Percentiles rank a stretch among this genome's conserved stretches.
phyloP scores from a whole-genome alignment of 2,329 filamentous ascomycete species.

The Fusarium cyanostomum region DNA sequence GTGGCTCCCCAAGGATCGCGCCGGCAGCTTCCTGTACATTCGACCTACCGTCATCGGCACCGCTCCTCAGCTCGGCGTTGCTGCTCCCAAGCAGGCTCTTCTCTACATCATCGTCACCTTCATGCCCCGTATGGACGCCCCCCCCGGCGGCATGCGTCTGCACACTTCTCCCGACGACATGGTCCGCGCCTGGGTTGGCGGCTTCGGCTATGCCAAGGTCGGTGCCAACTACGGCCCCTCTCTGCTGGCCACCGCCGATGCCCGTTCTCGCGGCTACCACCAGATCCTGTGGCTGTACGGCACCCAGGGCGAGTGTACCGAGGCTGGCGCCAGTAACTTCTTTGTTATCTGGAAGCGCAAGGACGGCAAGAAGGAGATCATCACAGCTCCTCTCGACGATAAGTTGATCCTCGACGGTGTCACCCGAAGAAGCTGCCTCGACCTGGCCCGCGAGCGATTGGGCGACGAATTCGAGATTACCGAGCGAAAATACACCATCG shows the following conservation, averaged over 20 bases:
- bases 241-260: conserved; percentile 80
- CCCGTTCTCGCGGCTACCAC: conserved; percentile 76
- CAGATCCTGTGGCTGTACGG: conserved; percentile 97
- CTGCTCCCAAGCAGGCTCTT: conserved; percentile 81
- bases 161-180: conserved; percentile 83
- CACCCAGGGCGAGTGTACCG: conserved; percentile 79
- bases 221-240: conserved; percentile 93
- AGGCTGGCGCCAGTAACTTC: conserved; percentile 93
- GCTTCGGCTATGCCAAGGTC: conserved; percentile 91
- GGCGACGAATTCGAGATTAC: conserved; percentile 72
- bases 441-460: conserved; percentile 74
- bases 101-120: conserved; percentile 81
- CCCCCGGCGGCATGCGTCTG: conserved; percentile 71
- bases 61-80: conserved; percentile 81
- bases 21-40: conserved; percentile 82
- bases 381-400: conserved; percentile 85
- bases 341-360: conserved; percentile 78
- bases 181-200: conserved; percentile 91
- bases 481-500: conserved; percentile 84
- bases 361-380: conserved; percentile 67
- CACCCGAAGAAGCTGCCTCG: conserved; percentile 82
- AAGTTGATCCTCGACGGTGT: conserved; percentile 88
- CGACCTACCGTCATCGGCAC: conserved; percentile 89
- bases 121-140: conserved; percentile 66
- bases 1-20: conserved; percentile 78